A percentile compares a stretch with the other conserved stretches of the same genome.
Conservation (phyloP, 805 yeast species). For the Pichia pseudocactophila region DNA sequence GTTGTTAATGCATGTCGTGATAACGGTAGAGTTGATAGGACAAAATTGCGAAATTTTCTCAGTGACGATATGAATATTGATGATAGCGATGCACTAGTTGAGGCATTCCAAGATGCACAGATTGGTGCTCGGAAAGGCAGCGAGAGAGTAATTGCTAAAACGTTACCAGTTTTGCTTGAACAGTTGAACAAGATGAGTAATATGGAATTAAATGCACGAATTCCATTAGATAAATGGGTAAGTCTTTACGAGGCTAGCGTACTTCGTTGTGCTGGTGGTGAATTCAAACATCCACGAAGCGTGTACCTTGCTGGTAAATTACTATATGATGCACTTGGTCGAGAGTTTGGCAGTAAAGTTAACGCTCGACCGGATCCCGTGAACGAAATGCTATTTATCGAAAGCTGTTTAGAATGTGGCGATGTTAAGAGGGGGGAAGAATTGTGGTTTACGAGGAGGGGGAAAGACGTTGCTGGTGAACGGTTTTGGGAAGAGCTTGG, state of each 20-base stretch:
- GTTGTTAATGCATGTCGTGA: no score
- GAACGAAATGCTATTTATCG: constrained; percentile 43
- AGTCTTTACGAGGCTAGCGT: constrained; percentile 27
- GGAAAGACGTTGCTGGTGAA: constrained; percentile 29
- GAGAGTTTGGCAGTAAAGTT: constrained; percentile 25
- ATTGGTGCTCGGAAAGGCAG: constrained; percentile 15
- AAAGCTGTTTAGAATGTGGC: constrained; percentile 30
- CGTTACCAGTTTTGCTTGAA: constrained; percentile 19
- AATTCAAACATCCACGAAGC: constrained; percentile 21
- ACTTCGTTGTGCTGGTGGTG: no score
- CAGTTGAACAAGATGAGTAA: constrained; percentile 16
- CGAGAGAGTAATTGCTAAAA: constrained; percentile 15
- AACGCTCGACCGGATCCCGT: constrained; percentile 34
- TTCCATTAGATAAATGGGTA: constrained; percentile 30
- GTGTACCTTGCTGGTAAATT: constrained; percentile 34
- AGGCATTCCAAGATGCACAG: no score
- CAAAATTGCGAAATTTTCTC: no score
- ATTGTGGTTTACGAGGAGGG: constrained; percentile 29
- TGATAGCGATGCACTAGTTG: no score
- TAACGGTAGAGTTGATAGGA: no score
- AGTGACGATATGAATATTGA: no score
- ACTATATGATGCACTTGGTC: constrained; percentile 29
- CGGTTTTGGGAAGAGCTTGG: constrained; percentile 49
- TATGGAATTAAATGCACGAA: constrained; percentile 11
- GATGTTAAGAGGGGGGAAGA: constrained; percentile 29